Base-by-base conservation (phyloP, 2,329 filamentous ascomycete species). In the Penicillium hesseltinei region DNA sequence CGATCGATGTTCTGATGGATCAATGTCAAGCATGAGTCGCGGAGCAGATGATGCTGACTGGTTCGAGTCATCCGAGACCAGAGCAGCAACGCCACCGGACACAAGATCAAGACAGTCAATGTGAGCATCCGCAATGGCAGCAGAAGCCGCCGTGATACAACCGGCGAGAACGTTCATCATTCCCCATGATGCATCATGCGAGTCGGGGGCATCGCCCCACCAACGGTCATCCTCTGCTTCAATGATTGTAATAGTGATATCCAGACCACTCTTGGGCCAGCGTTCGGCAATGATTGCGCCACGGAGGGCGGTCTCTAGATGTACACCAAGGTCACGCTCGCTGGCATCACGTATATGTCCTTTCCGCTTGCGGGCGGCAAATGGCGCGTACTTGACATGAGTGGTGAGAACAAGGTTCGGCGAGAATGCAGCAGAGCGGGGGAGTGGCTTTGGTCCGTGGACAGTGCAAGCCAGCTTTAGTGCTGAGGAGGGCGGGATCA, bases 241-340 rank as follows among this genome's bases (percentile, higher is more conserved):
- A 19, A 99, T 81, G 48, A 99, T 87, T 0, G 92, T 97, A 48
- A 99, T 86, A 19, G 96, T 88, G 40, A 99, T 88, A 72, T 99
- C 94, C n/a, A 96, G 88, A 44, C 91, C 92, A 73, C 91, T 96
- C 80, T 99, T 99, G n/a, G 94, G 94, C 91, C 93, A 99, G 57
- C 93, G 83, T 72, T 97, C 92, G 15, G 91, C 92, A 69, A 97
- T 93, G 50, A 97, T 87, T 8, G 91, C 90, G 1, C 93, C 93
- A 35, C 92, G 85, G 50, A 99, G 81, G 27, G 94, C 92, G 17
- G 91, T 93, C 75, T 97, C 92, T 3, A 99, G 80, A 72, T 97
- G 93, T 11, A 92, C 89, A 13, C 91, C 91, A 2, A 99, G 82
- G 71, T 99, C 94, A 50, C 92, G 85, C 77, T 99, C 94, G 60